These are phyloP conservation scores for Debaryomyces sp. DNA, from an alignment of 1,139 yeast species.

Conservation along the genomic window DNA sequence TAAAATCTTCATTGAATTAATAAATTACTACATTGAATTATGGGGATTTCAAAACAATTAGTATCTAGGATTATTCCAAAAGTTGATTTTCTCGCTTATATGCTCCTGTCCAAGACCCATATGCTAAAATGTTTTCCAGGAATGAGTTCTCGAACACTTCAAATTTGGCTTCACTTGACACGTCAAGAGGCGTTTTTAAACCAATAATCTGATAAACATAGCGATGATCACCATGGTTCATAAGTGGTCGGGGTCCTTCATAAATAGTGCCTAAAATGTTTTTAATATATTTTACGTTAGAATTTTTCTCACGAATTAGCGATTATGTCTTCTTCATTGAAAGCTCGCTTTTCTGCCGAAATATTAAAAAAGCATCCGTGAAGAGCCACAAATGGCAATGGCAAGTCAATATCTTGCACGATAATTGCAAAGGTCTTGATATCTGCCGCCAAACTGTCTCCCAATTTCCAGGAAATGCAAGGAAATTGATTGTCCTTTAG, in stretches of 20 bases:
- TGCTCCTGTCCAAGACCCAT: neutral
- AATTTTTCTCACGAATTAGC: neutral
- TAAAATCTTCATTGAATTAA: too few species aligned
- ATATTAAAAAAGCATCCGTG: conserved; percentile 3
- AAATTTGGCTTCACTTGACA: neutral
- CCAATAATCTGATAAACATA: conserved; percentile 1
- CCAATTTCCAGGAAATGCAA: neutral
- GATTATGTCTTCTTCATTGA: neutral
- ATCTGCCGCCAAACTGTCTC: neutral
- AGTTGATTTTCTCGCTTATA: neutral
- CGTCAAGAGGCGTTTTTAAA: neutral
- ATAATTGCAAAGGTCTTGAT: neutral
- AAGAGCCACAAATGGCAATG: neutral
- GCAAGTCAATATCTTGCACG: conserved; percentile 3
- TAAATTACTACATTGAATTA: too few species aligned
- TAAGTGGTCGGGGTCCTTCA: neutral
- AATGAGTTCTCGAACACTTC: neutral
- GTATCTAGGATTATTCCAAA: neutral
- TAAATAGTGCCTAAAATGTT: neutral
- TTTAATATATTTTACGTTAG: neutral
- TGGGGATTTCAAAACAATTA: too few species aligned
- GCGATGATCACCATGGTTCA: conserved; percentile 1
- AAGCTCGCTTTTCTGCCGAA: neutral
- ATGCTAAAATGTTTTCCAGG: neutral
- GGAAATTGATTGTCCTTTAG: conserved; percentile 3